Evolutionary conservation across 2,329 filamentous ascomycete genomes (phyloP), one percentile per base, ranked within the genome.

Genomic region (Chalaropsis thielavioides): DNA sequence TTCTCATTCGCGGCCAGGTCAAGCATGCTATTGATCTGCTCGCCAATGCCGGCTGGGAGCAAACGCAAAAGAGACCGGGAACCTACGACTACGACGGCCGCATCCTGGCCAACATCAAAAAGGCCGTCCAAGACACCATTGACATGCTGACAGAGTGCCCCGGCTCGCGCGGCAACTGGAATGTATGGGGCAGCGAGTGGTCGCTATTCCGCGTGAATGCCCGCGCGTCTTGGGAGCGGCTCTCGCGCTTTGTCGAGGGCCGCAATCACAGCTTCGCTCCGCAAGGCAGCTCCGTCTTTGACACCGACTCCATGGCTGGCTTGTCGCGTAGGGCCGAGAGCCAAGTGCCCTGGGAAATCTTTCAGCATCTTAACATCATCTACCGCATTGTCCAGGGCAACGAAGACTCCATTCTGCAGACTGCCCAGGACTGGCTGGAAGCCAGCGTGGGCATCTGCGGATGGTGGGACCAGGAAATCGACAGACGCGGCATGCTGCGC

Each of bases 391-490:
- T 95, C 1, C 80, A 94, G 3, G 92, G 92, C 43, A 83, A 88
- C 68, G 80, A 84, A 10, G 82, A 86, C 43, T 85, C 90, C 22
- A 89, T 96, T 63, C 78, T 95, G 67, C 82, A 85, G 59, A 83
- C 85, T 56, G 84, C 91, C 0, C 86, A 92, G 71, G 92, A 96
- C 74, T 97, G 92, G 92, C 85, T 92, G 62, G 92, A 97, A 76
- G 92, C 90, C 0, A 88, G 87, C 0, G 76, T 96, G 67, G 89
- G 87, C 1, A 77, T 97, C 61, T 86, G 92, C 40, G 86, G 88
- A 5, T 97, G 92, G 92, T 96, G 92, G 91, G 87, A 95, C 72
- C 90, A 94, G 90, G 87, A 95, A 71, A 90, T 94, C 67, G 82
- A 83, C n/a, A 78, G 74, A 61, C 75, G 74, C 67, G 78, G 76